Evolutionary conservation across 2,329 filamentous ascomycete genomes (phyloP).

Genomic region (Aureobasidium sp.): DNA sequence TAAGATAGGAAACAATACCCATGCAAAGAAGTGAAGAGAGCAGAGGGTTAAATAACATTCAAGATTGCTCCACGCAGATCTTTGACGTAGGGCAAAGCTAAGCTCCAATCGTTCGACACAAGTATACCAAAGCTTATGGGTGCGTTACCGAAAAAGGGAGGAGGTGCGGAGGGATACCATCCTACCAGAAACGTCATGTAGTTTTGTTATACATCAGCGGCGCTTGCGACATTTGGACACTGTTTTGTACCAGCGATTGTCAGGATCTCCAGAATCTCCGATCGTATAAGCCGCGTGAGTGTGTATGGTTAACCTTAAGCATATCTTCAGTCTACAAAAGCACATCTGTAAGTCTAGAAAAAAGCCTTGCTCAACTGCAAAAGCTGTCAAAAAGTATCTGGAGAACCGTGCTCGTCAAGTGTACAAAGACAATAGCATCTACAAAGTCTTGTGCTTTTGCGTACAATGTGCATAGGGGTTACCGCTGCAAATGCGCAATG

Average conservation of each 20-base stretch:
- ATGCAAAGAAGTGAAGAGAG: not conserved
- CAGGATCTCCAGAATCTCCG: not conserved
- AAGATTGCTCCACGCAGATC: not conserved
- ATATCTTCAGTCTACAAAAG: not conserved
- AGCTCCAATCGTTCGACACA: no score
- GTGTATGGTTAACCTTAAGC: not conserved
- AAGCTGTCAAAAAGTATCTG: no score
- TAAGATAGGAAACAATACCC: not conserved
- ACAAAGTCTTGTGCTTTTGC: no score
- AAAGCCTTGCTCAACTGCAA: no score
- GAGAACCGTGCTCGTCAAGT: not conserved
- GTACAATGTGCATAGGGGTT: not conserved
- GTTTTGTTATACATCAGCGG: not conserved
- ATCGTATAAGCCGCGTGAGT: not conserved
- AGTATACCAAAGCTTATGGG: no score
- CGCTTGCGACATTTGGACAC: not conserved
- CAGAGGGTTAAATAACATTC: not conserved
- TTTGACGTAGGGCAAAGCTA: not conserved
- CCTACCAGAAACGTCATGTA: not conserved
- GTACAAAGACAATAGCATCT: no score
- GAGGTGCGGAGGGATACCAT: not conserved
- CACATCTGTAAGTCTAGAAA: not conserved
- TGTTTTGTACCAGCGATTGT: not conserved
- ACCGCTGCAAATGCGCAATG: not conserved
- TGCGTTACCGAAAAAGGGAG: not conserved